phyloP scores from a whole-genome alignment of 306 rosid species.

The Trichosanthes cucumerina region DNA sequence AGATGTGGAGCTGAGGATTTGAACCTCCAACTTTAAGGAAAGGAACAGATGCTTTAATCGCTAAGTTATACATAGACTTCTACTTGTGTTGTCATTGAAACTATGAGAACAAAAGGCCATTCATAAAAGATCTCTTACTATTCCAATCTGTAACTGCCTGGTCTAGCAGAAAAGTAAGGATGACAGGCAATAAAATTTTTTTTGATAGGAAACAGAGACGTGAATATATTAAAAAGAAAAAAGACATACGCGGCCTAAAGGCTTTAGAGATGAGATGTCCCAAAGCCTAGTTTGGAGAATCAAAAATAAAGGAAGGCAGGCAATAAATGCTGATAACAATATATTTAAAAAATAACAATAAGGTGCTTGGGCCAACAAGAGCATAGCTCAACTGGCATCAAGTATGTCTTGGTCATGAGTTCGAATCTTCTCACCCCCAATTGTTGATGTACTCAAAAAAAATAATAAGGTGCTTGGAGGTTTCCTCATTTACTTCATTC shows the following conservation, averaged over 20 bases:
- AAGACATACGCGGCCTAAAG: too few species aligned
- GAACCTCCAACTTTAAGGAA: neutral
- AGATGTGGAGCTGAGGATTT: neutral
- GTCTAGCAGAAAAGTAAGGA: neutral
- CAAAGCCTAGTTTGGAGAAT: too few species aligned
- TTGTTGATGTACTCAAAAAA: too few species aligned
- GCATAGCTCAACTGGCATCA: too few species aligned
- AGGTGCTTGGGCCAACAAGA: too few species aligned
- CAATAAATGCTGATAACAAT: neutral
- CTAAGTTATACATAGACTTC: neutral
- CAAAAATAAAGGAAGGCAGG: neutral
- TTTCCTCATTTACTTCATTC: too few species aligned
- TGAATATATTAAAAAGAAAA: too few species aligned
- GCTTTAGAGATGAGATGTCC: too few species aligned
- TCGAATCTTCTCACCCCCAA: too few species aligned
- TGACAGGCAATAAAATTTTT: neutral
- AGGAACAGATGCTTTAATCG: neutral
- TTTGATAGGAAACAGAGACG: too few species aligned
- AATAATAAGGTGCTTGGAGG: too few species aligned
- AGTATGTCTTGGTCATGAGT: too few species aligned
- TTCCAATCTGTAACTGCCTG: neutral
- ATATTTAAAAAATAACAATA: neutral
- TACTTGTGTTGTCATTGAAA: neutral
- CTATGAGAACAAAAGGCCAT: neutral
- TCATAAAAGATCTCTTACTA: neutral